A percentile compares a stretch with the other conserved stretches of the same genome.
Evolutionary conservation across 768 basidiomycete genomes (phyloP).

Genomic region (Baorangia bicolor): DNA sequence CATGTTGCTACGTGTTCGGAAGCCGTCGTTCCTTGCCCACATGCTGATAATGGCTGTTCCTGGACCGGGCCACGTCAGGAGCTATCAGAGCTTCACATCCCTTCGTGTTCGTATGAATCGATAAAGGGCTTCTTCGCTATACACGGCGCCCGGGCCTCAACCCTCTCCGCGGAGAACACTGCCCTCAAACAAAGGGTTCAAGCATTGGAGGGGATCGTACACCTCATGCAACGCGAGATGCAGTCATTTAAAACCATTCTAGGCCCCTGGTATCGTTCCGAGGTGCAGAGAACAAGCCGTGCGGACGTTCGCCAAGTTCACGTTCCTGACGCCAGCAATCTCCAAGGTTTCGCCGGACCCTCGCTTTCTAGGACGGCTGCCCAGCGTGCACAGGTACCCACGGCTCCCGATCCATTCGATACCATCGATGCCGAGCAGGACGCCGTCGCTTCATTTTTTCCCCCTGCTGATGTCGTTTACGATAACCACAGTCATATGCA

Average conservation of each 20-base stretch:
- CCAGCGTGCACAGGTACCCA: constrained; percentile 14
- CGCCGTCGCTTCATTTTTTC: constrained; percentile 23
- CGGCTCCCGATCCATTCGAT: constrained; percentile 19
- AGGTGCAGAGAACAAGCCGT: constrained; percentile 26
- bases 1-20: constrained; percentile 43
- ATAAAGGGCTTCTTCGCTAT: constrained; percentile 59
- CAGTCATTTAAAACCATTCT: constrained; percentile 52
- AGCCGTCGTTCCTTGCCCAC: constrained; percentile 41
- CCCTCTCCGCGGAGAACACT: constrained; percentile 63
- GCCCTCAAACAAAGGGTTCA: constrained; percentile 58
- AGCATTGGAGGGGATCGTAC: constrained; percentile 54
- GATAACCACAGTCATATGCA: constrained; percentile 19
- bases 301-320: constrained; percentile 11
- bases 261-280: constrained; percentile 61
- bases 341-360: constrained; percentile 16
- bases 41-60: constrained; percentile 50
- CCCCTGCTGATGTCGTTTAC: constrained; percentile 27
- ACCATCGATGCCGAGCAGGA: constrained; percentile 24
- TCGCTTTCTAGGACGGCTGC: constrained; percentile 14
- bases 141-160: constrained; percentile 38
- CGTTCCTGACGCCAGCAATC: constrained; percentile 8
- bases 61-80: constrained; percentile 48
- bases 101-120: constrained; percentile 55
- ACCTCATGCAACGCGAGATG: constrained; percentile 56
- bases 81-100: constrained; percentile 37